Base-by-base conservation (phyloP, 2,329 filamentous ascomycete genomes). In the Huntiella savannae region DNA sequence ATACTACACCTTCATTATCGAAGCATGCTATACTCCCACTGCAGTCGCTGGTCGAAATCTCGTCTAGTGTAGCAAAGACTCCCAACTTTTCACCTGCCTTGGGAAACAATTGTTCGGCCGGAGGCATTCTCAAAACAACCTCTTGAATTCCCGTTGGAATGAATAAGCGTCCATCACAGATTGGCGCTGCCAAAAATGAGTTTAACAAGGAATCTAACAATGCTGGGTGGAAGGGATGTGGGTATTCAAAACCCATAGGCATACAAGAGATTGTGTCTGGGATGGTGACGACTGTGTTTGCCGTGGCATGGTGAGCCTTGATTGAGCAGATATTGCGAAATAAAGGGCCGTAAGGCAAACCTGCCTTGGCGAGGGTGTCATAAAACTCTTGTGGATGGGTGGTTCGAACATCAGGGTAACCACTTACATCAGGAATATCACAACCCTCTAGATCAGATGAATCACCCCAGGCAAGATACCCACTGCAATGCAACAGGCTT, bases 181-280 rank as follows among this genome's bases (percentile, higher is more conserved):
- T 12, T 17, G 39, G 16, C 28, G 33, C 33, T 4, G 62, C 60
- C 41, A 74, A 66, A 1, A 69, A 60, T 0, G 64, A 63, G 46
- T 76, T 72, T 19, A 77, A 65, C 54, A 75, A 64, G 3, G 67
- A 58, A 52, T 76, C 72, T 8, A 76, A 58, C 0, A 71, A 73
- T 4, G 68, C 64, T 0, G 73, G 72, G 51, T 77, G 73, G 13
- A 76, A 63, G 4, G 72, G 48, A 51, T 74, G 69, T 3, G 64
- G 60, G 49, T 65, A 73, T 53, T 74, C 70, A 43, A 67, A 73
- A 12, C 63, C 56, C 37, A 59, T 60, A 0, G 71, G 71, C 71
- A 75, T 75, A 40, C 59, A 62, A 2, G 63, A 58, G 51, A 58
- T 64, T 2, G 69, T 75, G 51, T 73, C 63, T 0, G 69, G 66